phyloP scores from a whole-genome alignment of 176 grass and related monocot species.

The Bolboschoenus planiculmis region DNA sequence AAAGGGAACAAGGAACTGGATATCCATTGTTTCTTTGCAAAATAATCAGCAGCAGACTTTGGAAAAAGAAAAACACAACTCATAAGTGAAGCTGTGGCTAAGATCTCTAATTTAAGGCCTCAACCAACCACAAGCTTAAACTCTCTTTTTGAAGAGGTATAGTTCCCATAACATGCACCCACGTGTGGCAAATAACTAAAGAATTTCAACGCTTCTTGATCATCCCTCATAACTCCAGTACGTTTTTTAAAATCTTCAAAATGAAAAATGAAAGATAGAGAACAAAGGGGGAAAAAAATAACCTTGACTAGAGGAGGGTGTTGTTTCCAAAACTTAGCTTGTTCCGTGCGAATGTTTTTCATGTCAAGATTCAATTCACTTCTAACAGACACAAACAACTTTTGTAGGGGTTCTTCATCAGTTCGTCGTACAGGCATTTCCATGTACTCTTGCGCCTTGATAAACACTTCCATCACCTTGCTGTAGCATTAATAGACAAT shows the following conservation, averaged over 20 bases:
- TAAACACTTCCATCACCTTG: constrained; percentile 99
- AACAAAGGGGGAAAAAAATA: not conserved
- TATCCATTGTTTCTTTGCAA: not conserved
- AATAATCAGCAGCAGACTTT: constrained; percentile 10
- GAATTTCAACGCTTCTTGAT: not conserved
- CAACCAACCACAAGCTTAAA: not conserved
- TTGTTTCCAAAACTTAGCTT: constrained; percentile 98
- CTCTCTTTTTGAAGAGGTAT: not conserved
- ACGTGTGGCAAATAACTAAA: not conserved
- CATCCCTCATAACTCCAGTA: not conserved
- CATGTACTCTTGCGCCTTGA: constrained; percentile 96
- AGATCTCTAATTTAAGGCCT: not conserved
- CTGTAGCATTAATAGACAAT: constrained; percentile 35
- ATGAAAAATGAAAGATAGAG: not conserved
- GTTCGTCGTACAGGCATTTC: constrained; percentile 95
- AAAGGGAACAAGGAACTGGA: not conserved
- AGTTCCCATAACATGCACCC: not conserved
- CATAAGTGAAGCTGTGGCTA: not conserved
- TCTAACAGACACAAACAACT: constrained; percentile 89
- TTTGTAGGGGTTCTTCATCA: constrained; percentile 95
- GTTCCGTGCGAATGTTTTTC: constrained; percentile 92
- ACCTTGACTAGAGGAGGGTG: constrained; percentile 98
- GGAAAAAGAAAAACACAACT: not conserved
- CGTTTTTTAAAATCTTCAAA: not conserved
- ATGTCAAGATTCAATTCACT: constrained; percentile 97